Percentiles rank a stretch among this genome's conserved stretches.
Conservation (phyloP, 2,329 filamentous ascomycete genomes). For the Fusarium abutilonis region DNA sequence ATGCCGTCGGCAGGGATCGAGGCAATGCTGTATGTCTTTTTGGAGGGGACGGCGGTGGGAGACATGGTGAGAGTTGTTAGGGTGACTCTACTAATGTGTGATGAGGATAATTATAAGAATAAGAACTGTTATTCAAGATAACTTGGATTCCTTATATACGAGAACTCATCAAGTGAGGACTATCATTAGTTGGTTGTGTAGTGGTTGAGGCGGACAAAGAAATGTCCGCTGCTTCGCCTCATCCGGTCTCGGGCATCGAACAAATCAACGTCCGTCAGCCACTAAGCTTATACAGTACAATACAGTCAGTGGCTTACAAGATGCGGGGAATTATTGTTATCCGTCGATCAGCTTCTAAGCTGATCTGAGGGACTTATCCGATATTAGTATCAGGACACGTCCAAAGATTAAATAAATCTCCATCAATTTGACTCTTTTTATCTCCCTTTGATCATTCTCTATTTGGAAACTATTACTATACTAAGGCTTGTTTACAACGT, state of each 20-base stretch:
- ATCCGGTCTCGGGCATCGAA: constrained; percentile 1
- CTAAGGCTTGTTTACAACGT: no score
- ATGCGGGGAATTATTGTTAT: constrained; percentile 25
- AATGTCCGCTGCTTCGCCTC: constrained; percentile 18
- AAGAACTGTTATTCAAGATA: not conserved
- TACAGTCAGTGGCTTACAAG: not conserved
- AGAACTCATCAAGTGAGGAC: constrained; percentile 9
- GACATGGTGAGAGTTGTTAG: constrained; percentile 33
- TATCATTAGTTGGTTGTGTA: constrained; percentile 21
- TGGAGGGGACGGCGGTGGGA: constrained; percentile 34
- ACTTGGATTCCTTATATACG: not conserved
- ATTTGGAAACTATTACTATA: not conserved
- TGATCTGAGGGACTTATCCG: constrained; percentile 1
- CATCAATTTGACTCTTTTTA: no score
- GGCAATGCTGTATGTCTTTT: constrained; percentile 61
- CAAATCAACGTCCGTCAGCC: constrained; percentile 10
- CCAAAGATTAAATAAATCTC: no score
- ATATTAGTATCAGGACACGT: no score
- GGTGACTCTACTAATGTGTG: not conserved
- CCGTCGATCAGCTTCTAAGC: not conserved
- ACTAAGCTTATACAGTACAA: not conserved
- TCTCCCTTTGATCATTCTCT: not conserved
- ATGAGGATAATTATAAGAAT: not conserved
- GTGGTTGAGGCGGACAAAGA: constrained; percentile 17
- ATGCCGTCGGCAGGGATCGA: constrained; percentile 73